Base-by-base conservation (phyloP, 2,329 filamentous ascomycete genomes). In the Pseudonectria buxi region DNA sequence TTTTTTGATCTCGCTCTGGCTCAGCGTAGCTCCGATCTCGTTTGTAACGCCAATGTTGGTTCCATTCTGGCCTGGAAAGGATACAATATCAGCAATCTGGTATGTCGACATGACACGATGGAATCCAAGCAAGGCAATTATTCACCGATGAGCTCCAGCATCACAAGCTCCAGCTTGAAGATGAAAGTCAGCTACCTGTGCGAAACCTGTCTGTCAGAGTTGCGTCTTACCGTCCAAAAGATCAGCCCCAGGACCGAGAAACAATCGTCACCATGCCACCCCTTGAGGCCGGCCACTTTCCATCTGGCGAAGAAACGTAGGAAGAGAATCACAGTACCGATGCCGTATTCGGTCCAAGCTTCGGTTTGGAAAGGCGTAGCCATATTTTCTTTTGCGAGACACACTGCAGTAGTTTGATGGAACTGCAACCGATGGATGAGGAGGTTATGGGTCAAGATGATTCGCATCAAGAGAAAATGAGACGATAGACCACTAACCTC, bases 281-380 rank as follows among this genome's bases (percentile, higher is more conserved):
- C 51, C n/a, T 58, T 60, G 37, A 62, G 47, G 1, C 65, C 64
- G 4, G 68, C 61, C 6, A 56, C 43, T 34, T 55, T 63, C 45
- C 55, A 56, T 24, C 65, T 49, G 3, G 62, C 57, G 39, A 58
- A 60, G 38, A 63, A 61, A 11, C 65, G 61, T 5, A 63, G 38
- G 3, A 65, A 40, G 4, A 69, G 41, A 3, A 68, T 43, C 7
- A 56, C 1, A 3, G 58, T 42, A 2, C 65, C 65, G 18, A 69
- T 46, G 2, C 52, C 58, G 31, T 66, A 68, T 36, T 69, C 66
- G 12, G 53, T 51, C 65, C 65, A 69, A 7, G 62, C 62, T 43
- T 68, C 65, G 3, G 47, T 55, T 38, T 64, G 59, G 36, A 68
- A 68, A 3, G 64, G 63, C 4, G 61, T 64, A n/a, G 55, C 53